Evolutionary conservation across 2,329 filamentous ascomycete genomes (phyloP).

Genomic region (Volutella citrinella): DNA sequence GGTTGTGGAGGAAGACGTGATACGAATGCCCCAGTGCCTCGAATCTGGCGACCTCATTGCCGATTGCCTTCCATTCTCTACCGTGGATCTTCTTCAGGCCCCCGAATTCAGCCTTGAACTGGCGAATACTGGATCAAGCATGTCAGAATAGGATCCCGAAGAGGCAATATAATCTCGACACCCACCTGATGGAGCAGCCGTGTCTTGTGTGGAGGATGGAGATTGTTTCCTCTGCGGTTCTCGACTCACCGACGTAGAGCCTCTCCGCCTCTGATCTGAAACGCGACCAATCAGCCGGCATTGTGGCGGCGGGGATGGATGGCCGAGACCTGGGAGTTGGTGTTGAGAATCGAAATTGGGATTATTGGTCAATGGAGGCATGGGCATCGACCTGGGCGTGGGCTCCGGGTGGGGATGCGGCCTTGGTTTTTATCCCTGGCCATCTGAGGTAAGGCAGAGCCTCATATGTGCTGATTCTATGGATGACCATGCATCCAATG

Average conservation of each 20-base stretch:
- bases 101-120: constrained; percentile 1
- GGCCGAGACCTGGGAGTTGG: too few species aligned
- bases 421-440: too few species aligned
- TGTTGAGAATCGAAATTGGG: too few species aligned
- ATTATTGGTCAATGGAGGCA: too few species aligned
- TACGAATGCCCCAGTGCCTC: constrained; percentile 1
- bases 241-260: neutral
- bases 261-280: too few species aligned
- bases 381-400: too few species aligned
- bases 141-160: neutral
- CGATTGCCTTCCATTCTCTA: constrained; percentile 1
- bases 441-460: too few species aligned
- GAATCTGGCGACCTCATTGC: neutral
- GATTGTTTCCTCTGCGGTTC: neutral
- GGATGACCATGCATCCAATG: too few species aligned
- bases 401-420: too few species aligned
- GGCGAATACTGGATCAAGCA: neutral
- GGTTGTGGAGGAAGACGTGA: constrained; percentile 1
- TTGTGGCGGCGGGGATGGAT: too few species aligned
- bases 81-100: constrained; percentile 1
- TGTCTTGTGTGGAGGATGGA: neutral
- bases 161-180: neutral
- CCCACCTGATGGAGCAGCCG: neutral
- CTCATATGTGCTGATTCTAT: too few species aligned
- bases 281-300: too few species aligned